Evolutionary conservation across 2,329 filamentous ascomycete species (phyloP), one percentile per base, ranked within the genome.

Genomic region (Ophiosphaerella herpotricha): DNA sequence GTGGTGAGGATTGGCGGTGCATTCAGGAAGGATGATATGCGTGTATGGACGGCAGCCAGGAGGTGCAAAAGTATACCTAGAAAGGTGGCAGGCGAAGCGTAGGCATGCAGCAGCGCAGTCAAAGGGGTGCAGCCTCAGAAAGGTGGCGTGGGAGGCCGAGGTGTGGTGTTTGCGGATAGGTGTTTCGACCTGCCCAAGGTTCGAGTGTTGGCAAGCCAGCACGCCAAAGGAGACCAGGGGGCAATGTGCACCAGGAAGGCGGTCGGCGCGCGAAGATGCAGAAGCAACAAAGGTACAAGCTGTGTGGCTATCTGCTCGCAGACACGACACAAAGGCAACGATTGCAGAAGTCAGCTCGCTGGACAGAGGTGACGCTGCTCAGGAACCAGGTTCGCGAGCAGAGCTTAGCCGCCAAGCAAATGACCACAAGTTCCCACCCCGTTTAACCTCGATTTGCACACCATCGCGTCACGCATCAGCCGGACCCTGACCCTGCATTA

Each of bases 131-230:
- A 38, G 50, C 13, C 46, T 29, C 26, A 29, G 26, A 29, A 29
- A 7, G 26, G 11, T 29, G 26, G 26, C 9, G 7, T 8, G 26
- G 26, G 26, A 8, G 26, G 7, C 26, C 7, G 26, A 6, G 26
- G 26, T 29, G 7, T 29, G 7, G 26, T 29, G 26, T 29, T 29
- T 29, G 26, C 6, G 26, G 26, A 29, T 29, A 11, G 6, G 51
- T 40, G 52, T 55, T 55, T 55, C 52, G 52, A 44, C 44, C 49
- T 31, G 33, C 29, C 43, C 41, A 41, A 36, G 39, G 48, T 29
- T 41, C 39, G 26, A 31, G 32, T 39, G 14, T 23, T 40, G 42
- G 50, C 23, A 43, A 18, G 43, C 34, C 26, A 29, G 26, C 26
- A 35, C 31, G 45, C 33, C 39, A 38, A 32, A 41, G 33, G 14